Percentiles rank a stretch among this genome's conserved stretches.
phyloP scores from a whole-genome alignment of 2,329 filamentous ascomycete species.

The Ceratocystis huliohia region DNA sequence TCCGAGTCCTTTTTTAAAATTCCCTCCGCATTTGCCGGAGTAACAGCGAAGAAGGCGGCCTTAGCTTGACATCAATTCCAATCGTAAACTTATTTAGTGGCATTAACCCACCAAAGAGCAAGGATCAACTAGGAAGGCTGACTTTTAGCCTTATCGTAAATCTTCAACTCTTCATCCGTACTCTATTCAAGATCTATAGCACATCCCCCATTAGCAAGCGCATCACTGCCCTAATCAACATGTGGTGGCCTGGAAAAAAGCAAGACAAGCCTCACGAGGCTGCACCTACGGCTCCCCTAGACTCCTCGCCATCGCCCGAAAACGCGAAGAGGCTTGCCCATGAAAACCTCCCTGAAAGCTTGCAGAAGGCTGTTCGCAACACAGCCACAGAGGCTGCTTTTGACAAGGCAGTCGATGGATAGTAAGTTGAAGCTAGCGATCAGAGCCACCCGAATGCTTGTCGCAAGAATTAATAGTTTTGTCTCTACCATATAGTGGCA shows the following conservation, averaged over 20 bases:
- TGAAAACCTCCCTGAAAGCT: conserved; percentile 40
- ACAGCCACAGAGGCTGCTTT: conserved; percentile 55
- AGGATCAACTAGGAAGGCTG: no score
- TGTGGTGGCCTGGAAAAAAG: conserved; percentile 31
- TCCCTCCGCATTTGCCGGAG: no score
- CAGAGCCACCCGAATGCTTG: no score
- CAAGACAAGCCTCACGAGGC: conserved; percentile 28
- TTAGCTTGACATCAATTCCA: no score
- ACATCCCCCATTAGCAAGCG: no score
- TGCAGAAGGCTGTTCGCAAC: conserved; percentile 47
- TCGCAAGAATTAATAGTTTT: not conserved
- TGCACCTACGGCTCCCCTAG: not conserved
- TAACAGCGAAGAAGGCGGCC: no score
- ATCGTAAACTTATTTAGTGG: no score
- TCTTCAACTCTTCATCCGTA: no score
- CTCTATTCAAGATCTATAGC: no score
- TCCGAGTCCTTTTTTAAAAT: no score
- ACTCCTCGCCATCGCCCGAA: conserved; percentile 26
- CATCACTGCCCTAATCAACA: not conserved
- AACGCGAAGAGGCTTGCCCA: conserved; percentile 37
- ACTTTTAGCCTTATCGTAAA: no score
- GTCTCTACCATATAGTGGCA: conserved; percentile 29
- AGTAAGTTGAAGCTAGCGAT: conserved; percentile 14
- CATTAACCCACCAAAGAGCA: no score
- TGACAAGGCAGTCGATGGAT: conserved; percentile 19